Base-by-base conservation (phyloP, 2,329 filamentous ascomycete genomes). In the Amphichorda felina region DNA sequence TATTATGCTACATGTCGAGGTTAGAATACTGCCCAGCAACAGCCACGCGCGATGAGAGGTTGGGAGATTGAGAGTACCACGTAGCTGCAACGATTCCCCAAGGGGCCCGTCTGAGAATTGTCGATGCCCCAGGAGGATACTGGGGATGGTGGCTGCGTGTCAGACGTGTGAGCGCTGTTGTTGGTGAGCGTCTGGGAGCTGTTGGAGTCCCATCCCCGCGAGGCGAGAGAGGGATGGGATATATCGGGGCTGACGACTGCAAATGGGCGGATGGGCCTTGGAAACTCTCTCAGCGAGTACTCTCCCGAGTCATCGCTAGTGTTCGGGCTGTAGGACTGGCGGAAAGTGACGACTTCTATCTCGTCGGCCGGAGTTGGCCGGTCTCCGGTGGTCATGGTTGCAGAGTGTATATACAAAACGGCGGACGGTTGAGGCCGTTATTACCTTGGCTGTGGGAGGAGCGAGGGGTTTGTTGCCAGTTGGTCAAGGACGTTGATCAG, bases 331-430 rank as follows among this genome's bases (percentile, higher is more conserved):
- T 18, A 30, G 25, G 34, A 27, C 16, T 22, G 16, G n/a, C 35
- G 40, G 26, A 42, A 38, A 17, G 29, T 34, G 15, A 38, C 42
- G n/a, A 44, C 38, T 22, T 44, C 42, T 29, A 41, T 35, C 40
- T 44, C 45, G 34, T 43, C 43, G n/a, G 27, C 27, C n/a, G n/a
- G n/a, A n/a, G n/a, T n/a, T n/a, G n/a, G 27, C 11, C 27, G 27
- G 27, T 16, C 17, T n/a, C 27, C 17, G 27, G 27, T n/a, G 8
- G 27, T 30, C 15, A 13, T 13, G 8, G 27, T 30, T 30, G 27
- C 27, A n/a, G n/a, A n/a, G n/a, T n/a, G n/a, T n/a, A n/a, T n/a
- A n/a, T n/a, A n/a, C n/a, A n/a, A n/a, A n/a, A n/a, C n/a, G n/a
- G n/a, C n/a, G n/a, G n/a, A n/a, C n/a, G n/a, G n/a, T n/a, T n/a